Evolutionary conservation across 1,284 basidiomycete genomes (phyloP).

Genomic region (Naganishia sp.): DNA sequence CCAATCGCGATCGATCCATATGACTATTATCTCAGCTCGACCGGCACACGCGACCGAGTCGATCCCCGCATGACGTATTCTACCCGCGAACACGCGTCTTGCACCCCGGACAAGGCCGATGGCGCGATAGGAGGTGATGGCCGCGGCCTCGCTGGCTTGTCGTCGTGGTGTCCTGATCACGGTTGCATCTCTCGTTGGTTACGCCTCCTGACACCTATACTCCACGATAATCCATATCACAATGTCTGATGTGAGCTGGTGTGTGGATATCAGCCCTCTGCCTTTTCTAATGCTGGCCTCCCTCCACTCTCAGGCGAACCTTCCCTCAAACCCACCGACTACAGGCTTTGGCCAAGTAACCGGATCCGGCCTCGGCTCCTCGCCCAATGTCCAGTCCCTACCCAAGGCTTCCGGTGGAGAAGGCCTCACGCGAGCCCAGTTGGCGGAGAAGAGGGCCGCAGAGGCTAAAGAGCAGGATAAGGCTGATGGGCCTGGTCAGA

Average conservation of each 20-base stretch:
- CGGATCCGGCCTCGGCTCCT: conserved; percentile 36
- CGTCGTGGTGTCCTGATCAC: neutral
- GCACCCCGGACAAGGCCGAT: conserved; percentile 8
- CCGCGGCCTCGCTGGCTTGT: neutral
- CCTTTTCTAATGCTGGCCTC: neutral
- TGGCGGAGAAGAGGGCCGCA: conserved; percentile 35
- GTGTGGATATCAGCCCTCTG: neutral
- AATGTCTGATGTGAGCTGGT: conserved; percentile 13
- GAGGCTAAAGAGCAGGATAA: conserved; percentile 24
- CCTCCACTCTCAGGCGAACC: neutral
- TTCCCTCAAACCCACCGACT: neutral
- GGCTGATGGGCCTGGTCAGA: conserved; percentile 14
- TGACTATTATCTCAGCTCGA: neutral
- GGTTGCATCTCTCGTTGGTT: neutral
- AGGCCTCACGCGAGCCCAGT: conserved; percentile 36
- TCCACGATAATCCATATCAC: neutral
- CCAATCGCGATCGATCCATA: too few relatives aligned
- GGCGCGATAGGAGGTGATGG: conserved; percentile 3
- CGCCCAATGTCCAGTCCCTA: conserved; percentile 34
- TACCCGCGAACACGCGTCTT: conserved; percentile 13
- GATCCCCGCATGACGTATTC: conserved; percentile 10
- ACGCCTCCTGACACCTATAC: neutral
- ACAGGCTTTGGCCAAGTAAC: conserved; percentile 28
- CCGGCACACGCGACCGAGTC: neutral
- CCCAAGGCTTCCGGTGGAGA: conserved; percentile 33